Base-by-base conservation (phyloP, 768 basidiomycete species). In the Suillus clintonianus region DNA sequence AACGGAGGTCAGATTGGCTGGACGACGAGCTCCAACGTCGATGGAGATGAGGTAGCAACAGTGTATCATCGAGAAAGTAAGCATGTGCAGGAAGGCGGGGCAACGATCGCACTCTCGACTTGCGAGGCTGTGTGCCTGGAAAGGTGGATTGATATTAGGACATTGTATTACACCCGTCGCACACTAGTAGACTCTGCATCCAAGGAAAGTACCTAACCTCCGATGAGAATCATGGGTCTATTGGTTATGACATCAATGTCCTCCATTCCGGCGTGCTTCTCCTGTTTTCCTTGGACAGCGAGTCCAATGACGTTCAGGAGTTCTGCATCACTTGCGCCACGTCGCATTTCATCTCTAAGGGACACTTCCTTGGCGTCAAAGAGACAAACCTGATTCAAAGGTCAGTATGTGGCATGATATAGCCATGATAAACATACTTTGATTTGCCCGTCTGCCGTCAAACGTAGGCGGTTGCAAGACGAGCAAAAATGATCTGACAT, bases 401-500 rank as follows among this genome's bases (percentile, higher is more conserved):
- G 32, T 59, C 37, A 62, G 48, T 61, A 55, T 51, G 34, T 55
- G 34, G 34, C 10, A 59, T 4, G 27, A 30, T 24, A 30, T 32
- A 61, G 27, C 37, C 13, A 53, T 6, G 51, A 57, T 55, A 59
- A 48, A 37, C 72, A 64, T 65, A 85, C 92, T 83, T 96, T 96
- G 68, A 96, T 91, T 71, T 95, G 86, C 7, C 95, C 94, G 69
- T 96, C 94, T 14, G 93, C 90, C n/a, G 92, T 95, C 53, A 96
- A 80, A 47, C 94, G 82, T 57, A 95, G 79, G 62, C 94, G 84
- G 69, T 93, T 94, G 78, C 94, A 96, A 1, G 89, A 87, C 1
- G 86, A 83, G 75, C 94, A 95, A 70, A 96, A 94, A 76, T 95
- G 94, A 75, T 96, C 93, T 19, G 92, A 95, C 94, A 94, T 94